Conservation (phyloP, 1,139 yeast species). For the Magnusiomyces tetraspermus region DNA sequence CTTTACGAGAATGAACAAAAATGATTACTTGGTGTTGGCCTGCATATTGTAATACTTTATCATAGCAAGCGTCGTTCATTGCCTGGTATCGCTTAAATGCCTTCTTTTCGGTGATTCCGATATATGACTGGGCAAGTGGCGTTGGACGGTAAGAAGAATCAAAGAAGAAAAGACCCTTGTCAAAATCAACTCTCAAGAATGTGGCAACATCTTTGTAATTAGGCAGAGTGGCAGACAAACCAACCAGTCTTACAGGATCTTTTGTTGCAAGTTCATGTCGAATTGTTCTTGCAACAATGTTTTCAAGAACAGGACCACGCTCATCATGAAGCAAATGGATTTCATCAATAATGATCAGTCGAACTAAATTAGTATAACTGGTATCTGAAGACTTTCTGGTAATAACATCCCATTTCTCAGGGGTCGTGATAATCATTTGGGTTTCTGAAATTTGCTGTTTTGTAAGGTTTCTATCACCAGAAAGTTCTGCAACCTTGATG, state of each 20-base stretch:
- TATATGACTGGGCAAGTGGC: slow-evolving; percentile 79
- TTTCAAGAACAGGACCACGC: slow-evolving; percentile 91
- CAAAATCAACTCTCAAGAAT: slow-evolving; percentile 59
- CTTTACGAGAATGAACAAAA: slow-evolving; percentile 91
- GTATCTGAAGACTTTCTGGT: slow-evolving; percentile 69
- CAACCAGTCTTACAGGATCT: slow-evolving; percentile 59
- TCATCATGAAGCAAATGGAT: slow-evolving; percentile 88
- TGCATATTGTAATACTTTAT: slow-evolving; percentile 62
- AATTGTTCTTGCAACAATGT: slow-evolving; percentile 68
- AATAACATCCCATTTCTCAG: slow-evolving; percentile 95
- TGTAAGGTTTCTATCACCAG: slow-evolving; percentile 82
- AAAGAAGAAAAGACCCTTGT: slow-evolving; percentile 60
- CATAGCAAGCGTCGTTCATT: slow-evolving; percentile 87
- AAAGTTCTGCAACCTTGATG: slow-evolving; percentile 69
- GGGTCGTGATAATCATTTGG: slow-evolving; percentile 84
- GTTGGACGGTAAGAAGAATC: slow-evolving; percentile 84
- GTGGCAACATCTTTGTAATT: slow-evolving; percentile 81
- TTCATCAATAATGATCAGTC: slow-evolving; percentile 81
- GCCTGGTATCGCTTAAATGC: slow-evolving; percentile 72
- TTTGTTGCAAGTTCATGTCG: slow-evolving; percentile 40
- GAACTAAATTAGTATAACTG: slow-evolving; percentile 53
- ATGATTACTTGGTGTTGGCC: slow-evolving; percentile 68
- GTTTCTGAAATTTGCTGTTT: slow-evolving; percentile 69
- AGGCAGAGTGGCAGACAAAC: slow-evolving; percentile 90
- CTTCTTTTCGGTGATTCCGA: slow-evolving; percentile 79